Evolutionary conservation across 805 yeast species (phyloP), one percentile per base, ranked within the genome.

Genomic region (Jamesozyma hellenica): DNA sequence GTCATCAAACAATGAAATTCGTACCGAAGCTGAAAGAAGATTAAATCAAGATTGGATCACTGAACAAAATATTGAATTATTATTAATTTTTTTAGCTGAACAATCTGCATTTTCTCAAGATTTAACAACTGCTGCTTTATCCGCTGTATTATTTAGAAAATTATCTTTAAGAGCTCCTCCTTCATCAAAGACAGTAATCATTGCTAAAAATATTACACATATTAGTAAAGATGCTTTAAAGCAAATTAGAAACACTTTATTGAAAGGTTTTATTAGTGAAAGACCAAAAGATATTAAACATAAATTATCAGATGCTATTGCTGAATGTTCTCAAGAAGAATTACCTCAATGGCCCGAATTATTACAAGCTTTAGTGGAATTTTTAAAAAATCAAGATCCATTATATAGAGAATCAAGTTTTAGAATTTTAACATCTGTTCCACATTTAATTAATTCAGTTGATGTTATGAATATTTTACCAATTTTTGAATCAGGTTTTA

Each of bases 271-370:
- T 52, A 57, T 74, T 3, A 58, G 76, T 10, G 79, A 71, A 43
- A 85, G 80, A 56, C 66, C 82, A n/a, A 76, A 75, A 45, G 75
- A 74, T 46, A 86, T 86, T 26, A 78, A 96, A 57, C 96, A 90
- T 61, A 92, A 90, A 56, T 66, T 92, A 36, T 79, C 96, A 2
- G 98, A 92, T 66, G 94, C 95, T 8, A 81, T 92, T 35, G 84
- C 96, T 1, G 97, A 88, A 62, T 75, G 90, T 34, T 94, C 96
- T 2, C 78, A 79, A 52, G 81, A 77, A 42, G 79, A 74, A 12
- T 59, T 67, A 35, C 68, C 67, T 17, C 60, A 67, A 4, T 90
- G 98, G 98, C 75, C 79, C 13, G 88, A 84, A 32, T 71, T 82
- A 36, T 63, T 87, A 29, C 86, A 83, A 38, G 77, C 86, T 0